Evolutionary conservation across 1,139 yeast genomes (phyloP), one percentile per base, ranked within the genome.

Genomic region (Scheffersomyces illinoinensis): DNA sequence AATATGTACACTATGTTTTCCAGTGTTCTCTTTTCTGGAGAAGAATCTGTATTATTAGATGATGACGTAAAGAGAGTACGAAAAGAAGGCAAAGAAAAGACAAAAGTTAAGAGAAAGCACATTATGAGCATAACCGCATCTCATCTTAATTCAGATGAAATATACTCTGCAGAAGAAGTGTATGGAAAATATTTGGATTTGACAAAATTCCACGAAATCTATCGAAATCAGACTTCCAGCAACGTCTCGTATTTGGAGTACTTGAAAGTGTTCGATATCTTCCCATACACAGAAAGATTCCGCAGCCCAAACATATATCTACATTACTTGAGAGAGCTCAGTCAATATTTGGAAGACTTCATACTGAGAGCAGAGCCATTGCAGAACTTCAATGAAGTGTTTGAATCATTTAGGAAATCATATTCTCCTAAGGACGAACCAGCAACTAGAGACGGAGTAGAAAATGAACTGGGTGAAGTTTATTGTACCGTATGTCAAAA

Each of bases 131-230:
- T 73, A n/a, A 84, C 80, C 54, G 85, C 88, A 0, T 68, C 80
- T 0, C 82, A 79, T 61, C 61, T 91, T 17, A 76, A 79, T 50
- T 62, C 88, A 1, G 83, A 84, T 17, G 59, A 70, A 0, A 57
- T 85, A 17, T 92, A 90, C 67, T 73, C 84, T 0, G 79, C 83
- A 4, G 86, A 82, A 50, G 97, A 93, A 68, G 72, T 74, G 24
- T 85, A 81, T 68, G 97, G 97, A 0, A 82, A 82, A 63, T 85
- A 73, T 64, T 62, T 93, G 26, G 95, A 91, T 65, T 75, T 93
- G 58, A 70, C 77, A 10, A 63, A 68, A 2, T 76, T 81, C 56
- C 88, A 87, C 69, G 81, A 79, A 47, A 64, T 63, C 33, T 90
- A 88, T 83, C 68, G 84, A 52, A 78, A 82, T 55, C 71, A 76